Evolutionary conservation across 805 yeast genomes (phyloP).

Genomic region (Starmerella vitae): DNA sequence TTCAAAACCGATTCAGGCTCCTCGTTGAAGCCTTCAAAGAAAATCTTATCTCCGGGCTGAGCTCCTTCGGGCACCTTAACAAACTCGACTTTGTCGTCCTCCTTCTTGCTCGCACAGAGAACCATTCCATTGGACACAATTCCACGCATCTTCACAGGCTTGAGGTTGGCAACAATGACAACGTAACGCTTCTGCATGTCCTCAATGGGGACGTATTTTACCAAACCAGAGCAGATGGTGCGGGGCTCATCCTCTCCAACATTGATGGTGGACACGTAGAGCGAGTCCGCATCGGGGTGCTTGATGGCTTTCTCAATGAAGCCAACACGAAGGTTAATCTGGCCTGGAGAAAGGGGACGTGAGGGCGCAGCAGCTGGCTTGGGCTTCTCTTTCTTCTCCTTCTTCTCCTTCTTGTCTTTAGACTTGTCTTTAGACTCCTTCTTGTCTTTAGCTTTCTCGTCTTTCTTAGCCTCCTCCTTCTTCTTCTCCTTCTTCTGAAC

Average conservation of each 20-base stretch:
- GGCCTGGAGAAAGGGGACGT: conserved; percentile 40
- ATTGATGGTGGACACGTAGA: conserved; percentile 91
- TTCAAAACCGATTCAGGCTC: conserved; percentile 83
- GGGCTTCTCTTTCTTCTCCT: conserved; percentile 37
- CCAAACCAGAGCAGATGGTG: conserved; percentile 95
- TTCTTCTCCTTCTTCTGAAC: conserved; percentile 30
- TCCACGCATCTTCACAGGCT: conserved; percentile 98
- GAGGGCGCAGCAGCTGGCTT: conserved; percentile 40
- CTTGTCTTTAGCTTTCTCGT: conserved; percentile 12
- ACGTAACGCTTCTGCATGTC: conserved; percentile 91
- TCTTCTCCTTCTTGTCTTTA: conserved; percentile 24
- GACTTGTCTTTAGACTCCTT: conserved; percentile 29
- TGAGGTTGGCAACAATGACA: conserved; percentile 84
- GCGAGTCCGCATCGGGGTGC: conserved; percentile 95
- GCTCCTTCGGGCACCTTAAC: conserved; percentile 90
- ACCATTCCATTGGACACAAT: conserved; percentile 94
- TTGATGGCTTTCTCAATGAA: conserved; percentile 90
- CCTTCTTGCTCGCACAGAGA: conserved; percentile 59
- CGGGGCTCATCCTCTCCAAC: conserved; percentile 96
- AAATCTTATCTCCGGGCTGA: conserved; percentile 89
- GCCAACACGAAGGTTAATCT: conserved; percentile 89
- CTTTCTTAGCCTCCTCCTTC: conserved; percentile 22
- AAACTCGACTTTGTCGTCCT: conserved; percentile 63
- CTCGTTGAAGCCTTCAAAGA: conserved; percentile 82
- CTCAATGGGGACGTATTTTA: conserved; percentile 75